A percentile compares a stretch with the other conserved stretches of the same genome.
Evolutionary conservation across 345 rosid genomes (phyloP).

Genomic region (Camelina sativa): DNA sequence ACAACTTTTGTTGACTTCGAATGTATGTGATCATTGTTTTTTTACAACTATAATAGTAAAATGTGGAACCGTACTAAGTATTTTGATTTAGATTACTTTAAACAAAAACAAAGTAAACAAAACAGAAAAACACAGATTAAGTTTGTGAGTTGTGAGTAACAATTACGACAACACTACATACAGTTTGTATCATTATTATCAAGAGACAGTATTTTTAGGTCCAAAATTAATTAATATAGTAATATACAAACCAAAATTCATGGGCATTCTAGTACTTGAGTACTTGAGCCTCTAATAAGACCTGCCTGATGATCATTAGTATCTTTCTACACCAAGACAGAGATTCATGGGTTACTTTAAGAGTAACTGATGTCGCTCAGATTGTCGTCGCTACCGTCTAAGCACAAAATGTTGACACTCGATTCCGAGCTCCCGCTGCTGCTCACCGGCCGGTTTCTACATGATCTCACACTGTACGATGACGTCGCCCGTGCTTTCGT

Average conservation of each 20-base stretch:
- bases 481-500: constrained; percentile 68
- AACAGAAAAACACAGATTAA: too few species aligned
- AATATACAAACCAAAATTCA: background rate
- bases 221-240: background rate
- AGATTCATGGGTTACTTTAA: constrained; percentile 6
- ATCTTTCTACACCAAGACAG: background rate
- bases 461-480: constrained; percentile 65
- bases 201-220: background rate
- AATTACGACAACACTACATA: background rate
- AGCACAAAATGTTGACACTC: constrained; percentile 60
- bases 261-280: constrained; percentile 8
- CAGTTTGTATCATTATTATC: constrained; percentile 4
- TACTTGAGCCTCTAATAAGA: background rate
- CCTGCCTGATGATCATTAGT: background rate
- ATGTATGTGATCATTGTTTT: background rate
- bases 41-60: constrained; percentile 3
- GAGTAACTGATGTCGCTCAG: constrained; percentile 32
- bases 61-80: background rate
- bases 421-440: constrained; percentile 77
- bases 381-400: constrained; percentile 53
- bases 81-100: too few species aligned
- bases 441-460: constrained; percentile 59
- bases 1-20: background rate
- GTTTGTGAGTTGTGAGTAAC: background rate
- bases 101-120: too few species aligned